Base-by-base conservation (phyloP, 2,329 filamentous ascomycete genomes). In the Tolypocladium inflatum region DNA sequence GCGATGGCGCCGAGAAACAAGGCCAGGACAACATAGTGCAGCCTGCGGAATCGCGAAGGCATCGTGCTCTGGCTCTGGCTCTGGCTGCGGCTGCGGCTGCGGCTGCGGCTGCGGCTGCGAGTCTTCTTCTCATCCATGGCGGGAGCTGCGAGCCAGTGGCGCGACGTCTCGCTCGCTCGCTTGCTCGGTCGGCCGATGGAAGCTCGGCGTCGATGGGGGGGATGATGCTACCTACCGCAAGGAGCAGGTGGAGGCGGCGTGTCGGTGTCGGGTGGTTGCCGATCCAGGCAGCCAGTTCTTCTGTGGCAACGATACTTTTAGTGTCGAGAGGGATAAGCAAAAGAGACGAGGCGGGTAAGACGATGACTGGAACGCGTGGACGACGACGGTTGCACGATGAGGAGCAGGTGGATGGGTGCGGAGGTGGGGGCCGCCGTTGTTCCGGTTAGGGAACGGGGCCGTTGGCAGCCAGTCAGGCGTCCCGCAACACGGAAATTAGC, bases 51-150 rank as follows among this genome's bases (percentile, higher is more conserved):
- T n/a, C 21, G 54, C 41, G 62, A 61, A n/a, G 61, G 57, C 65
- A 66, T 64, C 48, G 5, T 51, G 30, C 30, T 51, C 19, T 35
- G 48, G 26, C 45, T 11, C 7, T 30, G 26, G 26, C 17, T 50
- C 6, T 11, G 17, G 26, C 26, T 62, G 62, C 61, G 57, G 60
- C 51, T 55, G 59, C 43, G 60, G 9, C 19, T 19, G 38, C 15
- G 38, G 38, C 38, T 41, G 38, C 17, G 5, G 15, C 39, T 62
- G 62, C 62, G 57, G 59, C 52, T 55, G 60, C 37, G 60, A 33
- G 39, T 55, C 41, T 55, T 55, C 63, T 72, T 72, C 61, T 72
- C 70, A 52, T 72, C 67, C 70, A 72, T 72, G 57, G 50, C 58
- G 57, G 57, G 4, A n/a, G 48, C 19, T 13, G 48, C 30, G 19